Percentiles rank a stretch among this genome's conserved stretches.
Conservation (phyloP, 2,329 filamentous ascomycete genomes). For the Xylaria sp. region DNA sequence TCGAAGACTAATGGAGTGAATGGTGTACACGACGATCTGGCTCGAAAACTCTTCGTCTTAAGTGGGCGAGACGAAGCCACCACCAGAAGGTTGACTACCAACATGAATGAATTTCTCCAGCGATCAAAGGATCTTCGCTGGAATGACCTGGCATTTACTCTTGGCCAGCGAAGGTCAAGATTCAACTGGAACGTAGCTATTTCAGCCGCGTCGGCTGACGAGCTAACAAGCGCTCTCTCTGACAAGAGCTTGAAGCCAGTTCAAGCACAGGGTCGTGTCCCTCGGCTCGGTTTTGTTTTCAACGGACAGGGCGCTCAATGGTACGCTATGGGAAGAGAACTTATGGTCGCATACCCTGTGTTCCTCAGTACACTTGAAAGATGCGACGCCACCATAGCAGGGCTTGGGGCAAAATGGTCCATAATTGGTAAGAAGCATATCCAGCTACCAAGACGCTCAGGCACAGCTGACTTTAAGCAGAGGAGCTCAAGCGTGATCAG, state of each 20-base stretch:
- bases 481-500: constrained; percentile 34
- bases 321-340: constrained; percentile 41
- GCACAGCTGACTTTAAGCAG: constrained; percentile 47
- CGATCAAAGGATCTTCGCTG: neutral
- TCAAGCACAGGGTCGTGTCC: constrained; percentile 12
- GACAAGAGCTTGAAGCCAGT: constrained; percentile 10
- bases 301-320: constrained; percentile 44
- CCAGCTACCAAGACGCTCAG: constrained; percentile 47
- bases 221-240: constrained; percentile 6
- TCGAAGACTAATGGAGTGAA: constrained; percentile 4
- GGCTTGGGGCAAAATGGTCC: constrained; percentile 36
- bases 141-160: constrained; percentile 19
- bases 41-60: constrained; percentile 23
- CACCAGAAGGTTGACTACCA: neutral
- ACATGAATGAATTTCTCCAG: constrained; percentile 8
- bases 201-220: neutral
- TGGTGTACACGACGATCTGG: neutral
- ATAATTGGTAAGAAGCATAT: constrained; percentile 36
- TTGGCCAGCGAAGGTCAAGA: constrained; percentile 24
- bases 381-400: constrained; percentile 20
- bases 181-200: constrained; percentile 14
- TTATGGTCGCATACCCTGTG: constrained; percentile 25
- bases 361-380: constrained; percentile 20
- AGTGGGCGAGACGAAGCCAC: constrained; percentile 23
- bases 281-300: constrained; percentile 38